A percentile compares a stretch with the other conserved stretches of the same genome.
Evolutionary conservation across 306 rosid genomes (phyloP).

Genomic region (Vigna hirtella): DNA sequence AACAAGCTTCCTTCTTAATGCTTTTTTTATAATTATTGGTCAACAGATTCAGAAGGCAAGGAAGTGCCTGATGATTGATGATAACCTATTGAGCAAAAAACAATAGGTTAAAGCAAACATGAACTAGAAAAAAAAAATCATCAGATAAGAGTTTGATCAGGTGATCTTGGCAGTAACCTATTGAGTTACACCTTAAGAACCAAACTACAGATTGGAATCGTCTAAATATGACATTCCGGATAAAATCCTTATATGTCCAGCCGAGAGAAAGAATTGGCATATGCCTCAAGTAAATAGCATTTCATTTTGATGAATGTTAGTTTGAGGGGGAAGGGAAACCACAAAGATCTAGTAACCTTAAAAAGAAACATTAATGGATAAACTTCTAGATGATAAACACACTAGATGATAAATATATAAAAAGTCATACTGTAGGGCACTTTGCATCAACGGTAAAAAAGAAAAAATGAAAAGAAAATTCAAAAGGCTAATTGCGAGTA

Average conservation of each 20-base stretch:
- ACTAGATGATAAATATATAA: neutral
- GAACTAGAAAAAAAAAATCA: neutral
- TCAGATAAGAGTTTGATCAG: conserved; percentile 12
- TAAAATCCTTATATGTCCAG: conserved; percentile 15
- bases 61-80: conserved; percentile 82
- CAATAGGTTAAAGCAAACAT: conserved; percentile 32
- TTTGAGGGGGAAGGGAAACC: neutral
- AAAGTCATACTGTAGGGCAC: neutral
- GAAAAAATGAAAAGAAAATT: neutral
- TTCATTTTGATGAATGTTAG: conserved; percentile 14
- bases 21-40: conserved; percentile 85
- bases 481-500: conserved; percentile 4
- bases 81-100: conserved; percentile 61
- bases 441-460: neutral
- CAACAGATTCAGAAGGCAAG: conserved; percentile 74
- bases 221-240: neutral
- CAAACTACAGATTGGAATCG: neutral
- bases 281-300: conserved; percentile 1
- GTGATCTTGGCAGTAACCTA: neutral
- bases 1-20: conserved; percentile 98
- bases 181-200: neutral
- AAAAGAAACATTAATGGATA: neutral
- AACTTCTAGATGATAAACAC: neutral
- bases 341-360: neutral
- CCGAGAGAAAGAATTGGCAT: conserved; percentile 11